These are phyloP conservation scores for Echria macrotheca DNA, from an alignment of 495 filamentous ascomycete genomes.

Conservation along the genomic window DNA sequence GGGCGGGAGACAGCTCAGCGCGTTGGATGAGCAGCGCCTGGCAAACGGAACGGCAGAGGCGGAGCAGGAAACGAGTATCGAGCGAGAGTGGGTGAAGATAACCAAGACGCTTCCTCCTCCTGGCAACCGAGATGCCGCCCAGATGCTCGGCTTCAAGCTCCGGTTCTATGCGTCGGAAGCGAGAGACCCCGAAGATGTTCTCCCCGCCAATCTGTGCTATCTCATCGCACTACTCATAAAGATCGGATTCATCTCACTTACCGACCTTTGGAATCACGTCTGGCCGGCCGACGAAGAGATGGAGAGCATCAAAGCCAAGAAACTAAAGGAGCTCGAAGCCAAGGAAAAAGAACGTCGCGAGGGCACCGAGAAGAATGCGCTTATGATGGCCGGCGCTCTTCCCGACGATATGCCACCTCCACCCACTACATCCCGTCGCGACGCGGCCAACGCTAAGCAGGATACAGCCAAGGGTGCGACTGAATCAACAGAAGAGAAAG, in stretches of 20 bases:
- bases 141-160: constrained; percentile 95
- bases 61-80: constrained; percentile 44
- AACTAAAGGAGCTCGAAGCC: constrained; percentile 73
- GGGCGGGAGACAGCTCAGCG: constrained; percentile 53
- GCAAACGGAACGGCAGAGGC: constrained; percentile 39
- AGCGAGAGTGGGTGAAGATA: constrained; percentile 64
- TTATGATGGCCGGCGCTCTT: constrained; percentile 82
- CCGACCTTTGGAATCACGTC: constrained; percentile 88
- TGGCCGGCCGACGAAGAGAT: constrained; percentile 81
- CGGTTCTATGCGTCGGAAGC: constrained; percentile 82
- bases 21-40: constrained; percentile 42
- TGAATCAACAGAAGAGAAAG: constrained; percentile 42
- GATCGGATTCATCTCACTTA: constrained; percentile 92
- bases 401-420: constrained; percentile 60
- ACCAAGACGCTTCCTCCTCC: constrained; percentile 76
- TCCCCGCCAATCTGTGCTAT: constrained; percentile 88
- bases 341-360: constrained; percentile 61
- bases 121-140: constrained; percentile 86
- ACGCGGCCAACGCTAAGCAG: constrained; percentile 36
- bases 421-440: constrained; percentile 26
- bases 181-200: constrained; percentile 55
- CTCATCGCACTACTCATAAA: constrained; percentile 91
- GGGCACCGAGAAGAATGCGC: constrained; percentile 68
- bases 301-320: constrained; percentile 59
- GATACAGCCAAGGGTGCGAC: constrained; percentile 43